Conservation (phyloP, 805 yeast genomes). For the Starmerella gropengiesseri region DNA sequence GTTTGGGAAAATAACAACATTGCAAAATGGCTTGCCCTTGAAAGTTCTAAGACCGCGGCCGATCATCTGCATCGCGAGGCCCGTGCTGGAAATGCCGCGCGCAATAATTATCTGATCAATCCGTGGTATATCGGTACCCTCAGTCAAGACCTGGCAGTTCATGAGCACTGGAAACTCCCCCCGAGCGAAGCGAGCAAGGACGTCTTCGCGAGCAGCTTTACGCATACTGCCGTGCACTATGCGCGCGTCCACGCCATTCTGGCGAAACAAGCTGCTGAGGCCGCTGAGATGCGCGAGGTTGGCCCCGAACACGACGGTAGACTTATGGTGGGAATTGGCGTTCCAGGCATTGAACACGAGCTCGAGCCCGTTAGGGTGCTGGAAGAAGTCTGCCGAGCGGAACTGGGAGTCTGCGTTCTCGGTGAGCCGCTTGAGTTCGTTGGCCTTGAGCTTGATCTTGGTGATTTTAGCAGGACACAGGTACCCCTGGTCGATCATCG, state of each 20-base stretch:
- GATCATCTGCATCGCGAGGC: slow-evolving; percentile 71
- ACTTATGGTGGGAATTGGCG: slow-evolving; percentile 38
- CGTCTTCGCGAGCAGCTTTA: slow-evolving; percentile 38
- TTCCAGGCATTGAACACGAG: slow-evolving; percentile 45
- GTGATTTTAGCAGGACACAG: slow-evolving; percentile 59
- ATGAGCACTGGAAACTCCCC: slow-evolving; percentile 63
- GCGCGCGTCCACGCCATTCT: slow-evolving; percentile 55
- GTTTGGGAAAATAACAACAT: slow-evolving; percentile 37
- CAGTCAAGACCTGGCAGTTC: slow-evolving; percentile 85
- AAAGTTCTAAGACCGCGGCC: slow-evolving; percentile 75
- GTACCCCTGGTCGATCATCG: slow-evolving; percentile 60
- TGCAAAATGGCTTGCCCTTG: slow-evolving; percentile 53
- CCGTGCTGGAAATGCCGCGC: slow-evolving; percentile 68
- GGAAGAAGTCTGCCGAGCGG: slow-evolving; percentile 10
- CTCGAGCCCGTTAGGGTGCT: slow-evolving; percentile 25
- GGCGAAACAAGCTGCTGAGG: slow-evolving; percentile 43
- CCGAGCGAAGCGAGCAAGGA: slow-evolving; percentile 46
- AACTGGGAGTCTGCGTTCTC: neutral
- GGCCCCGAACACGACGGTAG: slow-evolving; percentile 70
- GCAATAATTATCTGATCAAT: slow-evolving; percentile 71
- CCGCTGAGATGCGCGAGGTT: slow-evolving; percentile 55
- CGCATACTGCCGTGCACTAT: slow-evolving; percentile 60
- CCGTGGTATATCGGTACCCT: slow-evolving; percentile 88
- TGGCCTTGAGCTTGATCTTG: slow-evolving; percentile 31
- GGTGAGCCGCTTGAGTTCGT: neutral